Evolutionary conservation across 495 filamentous ascomycete species (phyloP).

Genomic region (Trypethelium eluteriae): DNA sequence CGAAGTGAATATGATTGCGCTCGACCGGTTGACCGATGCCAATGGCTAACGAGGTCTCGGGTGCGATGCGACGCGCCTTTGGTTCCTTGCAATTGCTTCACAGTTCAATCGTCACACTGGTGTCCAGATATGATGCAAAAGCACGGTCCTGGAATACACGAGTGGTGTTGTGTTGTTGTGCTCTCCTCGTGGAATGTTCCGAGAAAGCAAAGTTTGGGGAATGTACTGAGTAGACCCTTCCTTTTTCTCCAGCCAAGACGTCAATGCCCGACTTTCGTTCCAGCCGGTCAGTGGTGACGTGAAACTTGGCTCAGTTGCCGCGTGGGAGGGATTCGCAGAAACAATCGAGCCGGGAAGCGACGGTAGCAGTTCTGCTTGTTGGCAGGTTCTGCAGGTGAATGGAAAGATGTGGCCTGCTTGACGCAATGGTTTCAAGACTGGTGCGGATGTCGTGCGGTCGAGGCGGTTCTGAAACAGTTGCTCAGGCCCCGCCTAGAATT

Average conservation of each 20-base stretch:
- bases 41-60: too few species aligned
- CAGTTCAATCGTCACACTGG: not conserved
- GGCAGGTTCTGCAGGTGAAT: not conserved
- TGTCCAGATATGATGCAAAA: not conserved
- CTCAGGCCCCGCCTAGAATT: not conserved
- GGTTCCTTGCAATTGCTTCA: not conserved
- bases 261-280: not conserved
- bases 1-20: not conserved
- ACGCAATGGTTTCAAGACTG: conserved; percentile 11
- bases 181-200: conserved; percentile 7
- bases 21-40: not conserved
- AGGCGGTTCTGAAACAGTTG: conserved; percentile 9
- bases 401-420: not conserved
- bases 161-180: conserved; percentile 10
- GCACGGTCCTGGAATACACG: not conserved
- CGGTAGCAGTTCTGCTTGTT: not conserved
- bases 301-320: conserved; percentile 10
- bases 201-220: not conserved
- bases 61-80: not conserved
- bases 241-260: not conserved
- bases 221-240: conserved; percentile 8
- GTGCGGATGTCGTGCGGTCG: conserved; percentile 4
- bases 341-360: not conserved
- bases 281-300: not conserved
- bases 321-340: not conserved